These are phyloP conservation scores for Gracilariopsis chorda DNA, from an alignment of 23 red algal species.

Conservation along the genomic window DNA sequence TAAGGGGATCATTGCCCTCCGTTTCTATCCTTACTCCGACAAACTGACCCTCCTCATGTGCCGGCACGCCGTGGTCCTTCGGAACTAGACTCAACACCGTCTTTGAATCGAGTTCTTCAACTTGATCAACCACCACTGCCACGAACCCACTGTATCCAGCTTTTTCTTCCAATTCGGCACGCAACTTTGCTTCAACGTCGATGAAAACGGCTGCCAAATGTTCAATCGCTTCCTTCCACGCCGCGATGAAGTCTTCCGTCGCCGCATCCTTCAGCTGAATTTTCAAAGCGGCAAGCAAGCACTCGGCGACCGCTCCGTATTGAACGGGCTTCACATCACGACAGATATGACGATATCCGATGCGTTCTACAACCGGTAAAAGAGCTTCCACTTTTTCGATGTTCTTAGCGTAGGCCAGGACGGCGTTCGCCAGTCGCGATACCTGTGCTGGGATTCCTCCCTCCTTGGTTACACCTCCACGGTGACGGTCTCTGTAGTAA, in stretches of 20 bases:
- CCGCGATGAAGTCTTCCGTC: slow-evolving; percentile 1
- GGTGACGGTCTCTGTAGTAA: not conserved
- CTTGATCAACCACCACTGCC: slow-evolving; percentile 8
- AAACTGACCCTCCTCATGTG: slow-evolving; percentile 34
- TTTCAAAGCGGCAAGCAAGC: slow-evolving; percentile 46
- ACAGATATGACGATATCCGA: slow-evolving; percentile 42
- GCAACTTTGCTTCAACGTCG: slow-evolving; percentile 28
- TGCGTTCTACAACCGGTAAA: slow-evolving; percentile 41
- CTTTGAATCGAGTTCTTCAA: not conserved
- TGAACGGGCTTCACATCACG: slow-evolving; percentile 17
- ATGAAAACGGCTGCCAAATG: slow-evolving; percentile 34
- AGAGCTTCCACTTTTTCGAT: slow-evolving; percentile 54
- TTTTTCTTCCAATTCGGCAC: not conserved
- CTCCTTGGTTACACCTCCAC: slow-evolving; percentile 3
- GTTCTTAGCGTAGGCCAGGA: slow-evolving; percentile 59
- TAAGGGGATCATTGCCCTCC: not conserved
- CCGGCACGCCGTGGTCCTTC: not conserved
- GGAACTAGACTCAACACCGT: not conserved
- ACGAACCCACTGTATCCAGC: slow-evolving; percentile 43
- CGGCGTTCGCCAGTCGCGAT: slow-evolving; percentile 8
- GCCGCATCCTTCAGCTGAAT: slow-evolving; percentile 1
- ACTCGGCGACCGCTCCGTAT: slow-evolving; percentile 48
- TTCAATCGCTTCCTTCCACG: slow-evolving; percentile 52
- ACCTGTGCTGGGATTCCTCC: slow-evolving; percentile 33
- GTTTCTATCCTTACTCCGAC: slow-evolving; percentile 9